Base-by-base conservation (phyloP, 768 basidiomycete genomes). In the Hygrocybe coccinea region DNA sequence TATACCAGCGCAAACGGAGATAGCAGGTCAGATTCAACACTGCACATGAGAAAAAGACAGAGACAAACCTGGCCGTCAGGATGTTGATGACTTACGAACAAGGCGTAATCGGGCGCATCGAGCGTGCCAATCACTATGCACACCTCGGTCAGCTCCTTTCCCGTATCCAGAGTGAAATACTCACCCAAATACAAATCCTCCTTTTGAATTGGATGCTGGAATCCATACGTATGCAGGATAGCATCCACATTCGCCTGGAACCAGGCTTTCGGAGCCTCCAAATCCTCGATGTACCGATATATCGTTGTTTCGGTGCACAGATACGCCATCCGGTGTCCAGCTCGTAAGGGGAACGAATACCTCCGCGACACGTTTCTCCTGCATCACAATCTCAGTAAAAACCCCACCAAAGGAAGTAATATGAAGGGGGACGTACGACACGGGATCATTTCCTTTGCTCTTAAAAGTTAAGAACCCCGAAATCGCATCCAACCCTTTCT, bases 71-170 rank as follows among this genome's bases (percentile, higher is more conserved):
- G 79, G 3, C 83, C 78, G 60, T 85, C 79, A 1, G 77, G 80
- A 68, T 89, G 86, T 56, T 74, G 74, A 52, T 89, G 85, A 61
- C 86, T 86, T 36, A 91, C 88, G 59, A 90, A 84, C 22, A 89
- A 69, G 0, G 82, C 89, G 68, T 88, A 87, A 54, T 87, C 85
- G 0, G 82, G 77, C 6, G 89, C 79, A 46, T 82, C 79, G 3
- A 93, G 74, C 0, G 85, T 78, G 3, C 90, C 90, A 33, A 91
- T 81, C 21, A 90, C 79, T 78, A 43, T 38, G 1, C 37, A n/a
- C 19, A 39, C 24, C 25, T 47, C 43, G 8, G 53, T 34, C 38
- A 54, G 19, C 34, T n/a, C 14, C 21, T 29, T 29, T 11, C 14
- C 10, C 19, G 5, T 43, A 46, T 21, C 35, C 22, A 50, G n/a